Conservation (phyloP, 768 basidiomycete species). For the Pisolithus albus region DNA sequence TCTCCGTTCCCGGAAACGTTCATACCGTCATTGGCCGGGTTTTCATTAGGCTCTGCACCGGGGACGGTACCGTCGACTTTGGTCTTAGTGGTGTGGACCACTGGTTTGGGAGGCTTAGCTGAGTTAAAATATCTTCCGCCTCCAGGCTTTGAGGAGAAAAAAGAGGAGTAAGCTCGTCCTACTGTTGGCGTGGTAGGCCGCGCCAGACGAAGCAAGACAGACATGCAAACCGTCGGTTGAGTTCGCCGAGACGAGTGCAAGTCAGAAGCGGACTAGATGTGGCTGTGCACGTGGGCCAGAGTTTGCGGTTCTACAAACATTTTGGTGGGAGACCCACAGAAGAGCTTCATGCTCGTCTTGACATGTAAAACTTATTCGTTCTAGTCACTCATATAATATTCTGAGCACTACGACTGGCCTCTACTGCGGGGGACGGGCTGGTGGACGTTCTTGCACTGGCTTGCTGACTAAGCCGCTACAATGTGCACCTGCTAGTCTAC, state of each 20-base stretch:
- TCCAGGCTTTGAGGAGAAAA: conserved; percentile 73
- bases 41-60: conserved; percentile 22
- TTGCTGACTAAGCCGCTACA: conserved; percentile 5
- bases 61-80: conserved; percentile 34
- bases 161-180: conserved; percentile 64
- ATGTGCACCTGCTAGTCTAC: neutral
- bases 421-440: too few species aligned
- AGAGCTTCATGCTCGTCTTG: too few species aligned
- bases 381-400: too few species aligned
- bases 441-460: too few species aligned
- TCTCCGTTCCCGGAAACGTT: conserved; percentile 22
- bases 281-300: neutral
- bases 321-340: too few species aligned
- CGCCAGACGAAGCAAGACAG: conserved; percentile 44
- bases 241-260: neutral
- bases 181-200: conserved; percentile 37
- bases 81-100: conserved; percentile 28
- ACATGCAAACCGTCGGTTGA: conserved; percentile 31
- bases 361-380: too few species aligned
- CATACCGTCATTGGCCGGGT: conserved; percentile 9
- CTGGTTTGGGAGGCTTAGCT: conserved; percentile 53
- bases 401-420: too few species aligned
- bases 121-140: conserved; percentile 71
- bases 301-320: neutral
- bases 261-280: neutral